These are phyloP conservation scores for Globisporangium cederbergense DNA, from an alignment of 352 stramenopile genomes.

Conservation along the genomic window DNA sequence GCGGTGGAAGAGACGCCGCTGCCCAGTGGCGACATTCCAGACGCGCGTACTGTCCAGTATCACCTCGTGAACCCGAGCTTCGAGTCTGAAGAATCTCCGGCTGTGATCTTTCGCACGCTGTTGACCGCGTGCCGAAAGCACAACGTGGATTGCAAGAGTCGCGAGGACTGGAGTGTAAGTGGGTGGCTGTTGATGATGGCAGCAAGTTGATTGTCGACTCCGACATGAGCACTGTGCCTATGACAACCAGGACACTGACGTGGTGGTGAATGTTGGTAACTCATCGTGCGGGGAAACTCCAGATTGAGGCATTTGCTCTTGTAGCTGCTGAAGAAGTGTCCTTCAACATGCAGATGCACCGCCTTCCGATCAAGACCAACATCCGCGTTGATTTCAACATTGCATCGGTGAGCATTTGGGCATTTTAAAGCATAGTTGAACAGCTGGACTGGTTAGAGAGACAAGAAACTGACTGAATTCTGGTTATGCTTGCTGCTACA, in stretches of 20 bases:
- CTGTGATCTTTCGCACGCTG: constrained; percentile 49
- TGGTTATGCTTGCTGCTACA: constrained; percentile 15
- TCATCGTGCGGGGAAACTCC: constrained; percentile 5
- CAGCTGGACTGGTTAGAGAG: constrained; percentile 13
- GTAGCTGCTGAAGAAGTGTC: constrained; percentile 64
- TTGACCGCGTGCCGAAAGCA: constrained; percentile 37
- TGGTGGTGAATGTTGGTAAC: constrained; percentile 4
- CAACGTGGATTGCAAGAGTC: constrained; percentile 52
- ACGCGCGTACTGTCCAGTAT: constrained; percentile 44
- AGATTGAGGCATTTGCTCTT: constrained; percentile 68
- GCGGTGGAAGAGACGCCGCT: constrained; percentile 13
- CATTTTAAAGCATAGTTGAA: neutral
- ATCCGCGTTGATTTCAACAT: constrained; percentile 77
- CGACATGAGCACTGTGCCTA: constrained; percentile 13
- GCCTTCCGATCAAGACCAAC: constrained; percentile 38
- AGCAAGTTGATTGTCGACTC: constrained; percentile 7
- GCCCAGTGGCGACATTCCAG: constrained; percentile 49
- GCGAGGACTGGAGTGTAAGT: constrained; percentile 62
- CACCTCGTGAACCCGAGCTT: constrained; percentile 73
- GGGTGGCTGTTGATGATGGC: constrained; percentile 17
- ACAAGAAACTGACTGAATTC: neutral
- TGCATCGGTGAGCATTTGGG: constrained; percentile 36
- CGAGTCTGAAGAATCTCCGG: constrained; percentile 48
- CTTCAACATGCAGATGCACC: constrained; percentile 60
- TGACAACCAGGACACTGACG: constrained; percentile 14